phyloP scores from a whole-genome alignment of 768 basidiomycete genomes.

The Mycena belliarum region DNA sequence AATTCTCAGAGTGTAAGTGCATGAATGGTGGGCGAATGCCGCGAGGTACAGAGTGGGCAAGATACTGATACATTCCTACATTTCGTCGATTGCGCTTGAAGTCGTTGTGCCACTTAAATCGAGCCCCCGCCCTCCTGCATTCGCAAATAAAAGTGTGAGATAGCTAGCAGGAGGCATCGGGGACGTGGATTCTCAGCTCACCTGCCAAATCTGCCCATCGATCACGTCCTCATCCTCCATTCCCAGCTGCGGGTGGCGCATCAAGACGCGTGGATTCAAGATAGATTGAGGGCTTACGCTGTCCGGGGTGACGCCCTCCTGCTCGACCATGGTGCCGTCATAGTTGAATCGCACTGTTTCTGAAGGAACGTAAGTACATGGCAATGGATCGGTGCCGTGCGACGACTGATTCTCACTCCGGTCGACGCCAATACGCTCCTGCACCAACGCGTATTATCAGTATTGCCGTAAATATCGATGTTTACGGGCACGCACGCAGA shows the following conservation, averaged over 20 bases:
- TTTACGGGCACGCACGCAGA: not conserved
- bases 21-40: no score
- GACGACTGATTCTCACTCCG: not conserved
- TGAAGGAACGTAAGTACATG: not conserved
- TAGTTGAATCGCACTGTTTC: not conserved
- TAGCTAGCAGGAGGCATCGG: no score
- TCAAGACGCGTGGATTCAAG: not conserved
- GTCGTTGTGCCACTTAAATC: no score
- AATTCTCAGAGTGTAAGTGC: no score
- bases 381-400: not conserved
- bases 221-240: not conserved
- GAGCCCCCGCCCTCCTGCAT: no score
- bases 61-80: no score
- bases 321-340: not conserved
- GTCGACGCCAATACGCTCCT: not conserved
- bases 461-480: not conserved
- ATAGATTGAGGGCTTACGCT: not conserved
- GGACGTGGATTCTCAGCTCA: no score
- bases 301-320: not conserved
- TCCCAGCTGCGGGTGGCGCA: not conserved
- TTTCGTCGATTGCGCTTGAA: no score
- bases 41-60: no score
- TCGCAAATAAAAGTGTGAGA: no score
- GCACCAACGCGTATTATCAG: not conserved
- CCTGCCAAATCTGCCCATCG: not conserved